Conservation (phyloP, 2,329 filamentous ascomycete species). For the Nannizzia gypsea region DNA sequence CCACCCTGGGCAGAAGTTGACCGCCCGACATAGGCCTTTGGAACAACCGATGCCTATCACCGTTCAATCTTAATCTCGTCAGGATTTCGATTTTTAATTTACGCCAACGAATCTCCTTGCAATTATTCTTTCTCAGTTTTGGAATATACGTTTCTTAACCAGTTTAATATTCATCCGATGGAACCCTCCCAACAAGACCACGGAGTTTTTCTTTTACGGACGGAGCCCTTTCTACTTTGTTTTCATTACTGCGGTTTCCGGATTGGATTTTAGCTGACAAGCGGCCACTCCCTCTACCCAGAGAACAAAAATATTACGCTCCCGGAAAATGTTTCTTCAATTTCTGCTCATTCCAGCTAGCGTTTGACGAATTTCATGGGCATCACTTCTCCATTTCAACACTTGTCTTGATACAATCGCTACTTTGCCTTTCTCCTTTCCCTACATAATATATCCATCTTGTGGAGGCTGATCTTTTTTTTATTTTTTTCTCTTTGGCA, state of each 20-base stretch:
- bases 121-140: neutral
- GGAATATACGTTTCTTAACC: conserved; percentile 1
- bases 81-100: neutral
- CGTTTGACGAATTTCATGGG: conserved; percentile 1
- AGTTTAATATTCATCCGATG: neutral
- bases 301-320: neutral
- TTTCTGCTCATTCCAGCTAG: neutral
- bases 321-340: neutral
- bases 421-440: neutral
- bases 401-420: conserved; percentile 3
- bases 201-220: neutral
- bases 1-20: conserved; percentile 21
- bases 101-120: neutral
- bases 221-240: neutral
- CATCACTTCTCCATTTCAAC: neutral
- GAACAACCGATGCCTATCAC: conserved; percentile 15
- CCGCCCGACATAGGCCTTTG: conserved; percentile 18
- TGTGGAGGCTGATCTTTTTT: neutral
- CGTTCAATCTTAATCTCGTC: neutral
- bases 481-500: neutral
- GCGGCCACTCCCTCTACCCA: neutral
- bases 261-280: neutral
- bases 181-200: neutral
- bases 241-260: neutral
- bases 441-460: neutral